phyloP scores from a whole-genome alignment of 768 basidiomycete species.

The Albatrellus ellisii region DNA sequence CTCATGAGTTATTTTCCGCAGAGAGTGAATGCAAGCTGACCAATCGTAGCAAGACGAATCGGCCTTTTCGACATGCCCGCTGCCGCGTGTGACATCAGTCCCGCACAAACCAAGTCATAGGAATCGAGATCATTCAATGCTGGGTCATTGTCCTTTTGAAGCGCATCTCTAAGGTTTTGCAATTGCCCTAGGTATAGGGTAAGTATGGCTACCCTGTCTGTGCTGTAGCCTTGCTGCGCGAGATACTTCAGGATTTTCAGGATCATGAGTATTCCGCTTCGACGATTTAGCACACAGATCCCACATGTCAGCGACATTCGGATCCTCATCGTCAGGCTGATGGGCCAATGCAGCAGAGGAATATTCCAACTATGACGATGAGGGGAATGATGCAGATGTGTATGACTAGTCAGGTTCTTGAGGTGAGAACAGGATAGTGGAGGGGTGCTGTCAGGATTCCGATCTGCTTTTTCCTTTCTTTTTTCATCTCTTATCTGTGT shows the following conservation, averaged over 20 bases:
- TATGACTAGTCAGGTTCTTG: too few species aligned
- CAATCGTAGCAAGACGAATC: slow-evolving; percentile 52
- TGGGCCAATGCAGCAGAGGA: too few species aligned
- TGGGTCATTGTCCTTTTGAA: slow-evolving; percentile 38
- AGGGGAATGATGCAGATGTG: too few species aligned
- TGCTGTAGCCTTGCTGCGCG: slow-evolving; percentile 53
- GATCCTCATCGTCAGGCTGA: slow-evolving; percentile 37
- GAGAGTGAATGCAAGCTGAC: slow-evolving; percentile 20
- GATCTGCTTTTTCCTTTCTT: too few species aligned
- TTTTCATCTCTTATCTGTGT: too few species aligned
- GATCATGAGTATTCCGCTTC: slow-evolving; percentile 55
- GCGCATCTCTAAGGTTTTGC: slow-evolving; percentile 29
- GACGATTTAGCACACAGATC: slow-evolving; percentile 38
- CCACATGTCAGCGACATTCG: slow-evolving; percentile 26
- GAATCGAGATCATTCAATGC: slow-evolving; percentile 52
- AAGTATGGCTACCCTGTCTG: slow-evolving; percentile 45
- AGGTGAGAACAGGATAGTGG: too few species aligned
- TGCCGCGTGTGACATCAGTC: slow-evolving; percentile 29
- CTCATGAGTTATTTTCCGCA: neutral
- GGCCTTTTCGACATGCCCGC: slow-evolving; percentile 29
- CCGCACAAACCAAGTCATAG: slow-evolving; percentile 42
- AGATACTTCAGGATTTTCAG: slow-evolving; percentile 54
- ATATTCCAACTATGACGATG: too few species aligned
- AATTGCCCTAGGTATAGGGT: slow-evolving; percentile 64
- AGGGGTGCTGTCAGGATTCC: too few species aligned